These are phyloP conservation scores for Hypoxylon sp. DNA, from an alignment of 2,329 filamentous ascomycete species.

Conservation along the genomic window DNA sequence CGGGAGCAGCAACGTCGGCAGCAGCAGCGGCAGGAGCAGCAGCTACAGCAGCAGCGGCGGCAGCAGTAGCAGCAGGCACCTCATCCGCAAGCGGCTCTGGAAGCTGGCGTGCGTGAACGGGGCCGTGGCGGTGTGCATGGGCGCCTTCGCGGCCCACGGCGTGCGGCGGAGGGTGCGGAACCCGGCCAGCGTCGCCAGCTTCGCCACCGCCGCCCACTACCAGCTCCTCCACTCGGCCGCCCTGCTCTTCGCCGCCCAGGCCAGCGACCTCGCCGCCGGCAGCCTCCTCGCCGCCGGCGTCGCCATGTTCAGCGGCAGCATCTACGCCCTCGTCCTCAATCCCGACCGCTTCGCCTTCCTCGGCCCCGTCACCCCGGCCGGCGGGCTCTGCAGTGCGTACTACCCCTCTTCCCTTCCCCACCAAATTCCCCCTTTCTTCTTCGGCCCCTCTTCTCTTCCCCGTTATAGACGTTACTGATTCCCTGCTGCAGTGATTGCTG, in stretches of 20 bases:
- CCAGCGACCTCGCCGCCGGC: conserved; percentile 62
- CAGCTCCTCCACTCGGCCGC: conserved; percentile 71
- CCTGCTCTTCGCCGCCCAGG: conserved; percentile 62
- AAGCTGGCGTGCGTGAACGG: conserved; percentile 69
- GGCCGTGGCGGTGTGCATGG: conserved; percentile 66
- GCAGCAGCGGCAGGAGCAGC: not conserved
- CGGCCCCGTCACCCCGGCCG: conserved; percentile 71
- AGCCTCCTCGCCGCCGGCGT: conserved; percentile 70
- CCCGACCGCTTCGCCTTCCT: conserved; percentile 65
- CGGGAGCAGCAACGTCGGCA: conserved; percentile 21
- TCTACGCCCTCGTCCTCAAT: conserved; percentile 71
- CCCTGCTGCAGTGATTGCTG: conserved; percentile 60
- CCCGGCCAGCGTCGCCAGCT: conserved; percentile 65
- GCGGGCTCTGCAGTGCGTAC: conserved; percentile 60
- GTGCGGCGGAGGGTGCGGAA: conserved; percentile 68
- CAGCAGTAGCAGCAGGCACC: not conserved
- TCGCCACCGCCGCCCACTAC: conserved; percentile 72
- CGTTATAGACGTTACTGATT: conserved; percentile 1
- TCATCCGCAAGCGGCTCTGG: conserved; percentile 65
- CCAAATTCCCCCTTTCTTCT: not conserved
- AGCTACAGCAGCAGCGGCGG: conserved; percentile 15
- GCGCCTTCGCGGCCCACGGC: conserved; percentile 74
- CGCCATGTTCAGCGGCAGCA: conserved; percentile 71
- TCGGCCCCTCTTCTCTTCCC: not conserved
- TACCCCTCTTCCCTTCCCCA: not conserved